phyloP scores from a whole-genome alignment of 2,329 filamentous ascomycete species.

The Cadophora sp. region DNA sequence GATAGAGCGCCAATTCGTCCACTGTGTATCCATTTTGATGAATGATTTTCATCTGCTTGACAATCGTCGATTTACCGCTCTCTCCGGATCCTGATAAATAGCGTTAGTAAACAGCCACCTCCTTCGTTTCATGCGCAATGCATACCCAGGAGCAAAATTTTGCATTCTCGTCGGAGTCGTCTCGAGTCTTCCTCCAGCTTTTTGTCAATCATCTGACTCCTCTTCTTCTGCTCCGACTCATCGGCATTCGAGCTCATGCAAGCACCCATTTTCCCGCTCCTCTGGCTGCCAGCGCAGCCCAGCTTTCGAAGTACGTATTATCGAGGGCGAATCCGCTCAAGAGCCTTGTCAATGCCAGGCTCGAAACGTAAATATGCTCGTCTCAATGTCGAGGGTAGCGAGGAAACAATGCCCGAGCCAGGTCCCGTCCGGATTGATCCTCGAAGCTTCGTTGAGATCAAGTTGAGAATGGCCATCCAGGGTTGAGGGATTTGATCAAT shows the following conservation, averaged over 20 bases:
- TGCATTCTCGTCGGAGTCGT: slow-evolving; percentile 95
- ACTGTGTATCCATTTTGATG: slow-evolving; percentile 97
- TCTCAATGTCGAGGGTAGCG: not conserved
- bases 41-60: slow-evolving; percentile 99
- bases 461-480: slow-evolving; percentile 27
- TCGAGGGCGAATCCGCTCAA: not conserved
- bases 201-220: slow-evolving; percentile 94
- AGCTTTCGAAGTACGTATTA: slow-evolving; percentile 21
- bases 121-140: slow-evolving; percentile 29
- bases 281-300: slow-evolving; percentile 42
- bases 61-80: slow-evolving; percentile 98
- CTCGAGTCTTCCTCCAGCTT: slow-evolving; percentile 93
- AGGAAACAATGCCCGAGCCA: not conserved
- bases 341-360: slow-evolving; percentile 4
- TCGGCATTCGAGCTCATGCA: slow-evolving; percentile 88
- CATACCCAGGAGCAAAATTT: slow-evolving; percentile 92
- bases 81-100: slow-evolving; percentile 83
- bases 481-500: slow-evolving; percentile 23
- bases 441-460: slow-evolving; percentile 29
- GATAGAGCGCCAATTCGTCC: slow-evolving; percentile 92
- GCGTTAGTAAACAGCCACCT: slow-evolving; percentile 32
- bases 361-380: not conserved
- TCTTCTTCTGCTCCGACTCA: slow-evolving; percentile 92
- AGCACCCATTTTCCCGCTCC: slow-evolving; percentile 73
- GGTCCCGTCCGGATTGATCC: slow-evolving; percentile 18